Evolutionary conservation across 352 stramenopile species (phyloP).

Genomic region (Phytopythium mirpurense): DNA sequence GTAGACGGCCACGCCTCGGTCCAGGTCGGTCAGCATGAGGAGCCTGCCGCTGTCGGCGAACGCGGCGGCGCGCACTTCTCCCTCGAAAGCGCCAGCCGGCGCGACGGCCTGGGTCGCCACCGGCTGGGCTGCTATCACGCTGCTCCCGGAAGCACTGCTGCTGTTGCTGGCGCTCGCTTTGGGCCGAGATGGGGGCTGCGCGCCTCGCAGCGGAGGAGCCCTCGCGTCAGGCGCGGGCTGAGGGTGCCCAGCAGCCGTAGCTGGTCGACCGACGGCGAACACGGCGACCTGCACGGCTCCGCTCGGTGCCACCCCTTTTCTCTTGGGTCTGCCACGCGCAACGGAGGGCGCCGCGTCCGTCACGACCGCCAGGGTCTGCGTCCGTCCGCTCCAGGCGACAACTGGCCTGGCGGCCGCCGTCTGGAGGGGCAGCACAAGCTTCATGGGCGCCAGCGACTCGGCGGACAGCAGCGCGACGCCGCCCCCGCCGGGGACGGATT

Average conservation of each 20-base stretch:
- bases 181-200: background rate
- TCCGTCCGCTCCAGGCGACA: constrained; percentile 8
- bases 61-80: constrained; percentile 13
- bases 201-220: background rate
- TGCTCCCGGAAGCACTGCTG: too few species aligned
- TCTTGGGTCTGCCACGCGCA: background rate
- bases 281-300: constrained; percentile 13
- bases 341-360: constrained; percentile 2
- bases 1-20: constrained; percentile 11
- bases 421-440: constrained; percentile 13
- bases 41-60: constrained; percentile 19
- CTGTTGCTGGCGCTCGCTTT: background rate
- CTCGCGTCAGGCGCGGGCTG: constrained; percentile 7
- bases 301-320: background rate
- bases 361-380: constrained; percentile 12
- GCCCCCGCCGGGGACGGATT: background rate
- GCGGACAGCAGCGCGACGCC: background rate
- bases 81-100: background rate
- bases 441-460: constrained; percentile 10
- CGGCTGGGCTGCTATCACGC: constrained; percentile 1
- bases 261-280: constrained; percentile 17
- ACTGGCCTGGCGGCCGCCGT: constrained; percentile 6
- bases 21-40: constrained; percentile 28
- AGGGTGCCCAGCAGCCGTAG: background rate
- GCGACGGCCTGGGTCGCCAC: constrained; percentile 4